These are phyloP conservation scores for Centella asiatica DNA, from an alignment of 129 eudicot species.

Conservation along the genomic window DNA sequence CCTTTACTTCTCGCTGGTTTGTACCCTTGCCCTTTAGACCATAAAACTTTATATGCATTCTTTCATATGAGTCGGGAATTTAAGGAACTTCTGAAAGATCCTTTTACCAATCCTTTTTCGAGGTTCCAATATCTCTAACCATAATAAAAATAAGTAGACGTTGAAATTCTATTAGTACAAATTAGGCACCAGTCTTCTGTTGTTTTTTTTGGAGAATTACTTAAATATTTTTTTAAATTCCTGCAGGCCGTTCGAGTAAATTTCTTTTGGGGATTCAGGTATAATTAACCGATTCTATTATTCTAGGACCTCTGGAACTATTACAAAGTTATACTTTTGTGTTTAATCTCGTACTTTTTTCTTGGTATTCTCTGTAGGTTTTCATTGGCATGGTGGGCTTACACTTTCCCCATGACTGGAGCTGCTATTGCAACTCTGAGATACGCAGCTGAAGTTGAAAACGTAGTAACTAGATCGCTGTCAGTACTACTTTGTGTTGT, in stretches of 20 bases:
- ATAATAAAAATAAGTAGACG: too few relatives aligned
- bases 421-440: slow-evolving; percentile 69
- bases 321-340: too few relatives aligned
- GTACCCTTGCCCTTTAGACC: not conserved
- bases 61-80: too few relatives aligned
- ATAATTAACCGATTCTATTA: not conserved
- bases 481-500: slow-evolving; percentile 26
- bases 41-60: too few relatives aligned
- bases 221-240: too few relatives aligned
- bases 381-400: slow-evolving; percentile 96
- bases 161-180: too few relatives aligned
- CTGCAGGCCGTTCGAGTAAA: slow-evolving; percentile 73
- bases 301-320: not conserved
- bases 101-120: too few relatives aligned
- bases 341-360: too few relatives aligned
- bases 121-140: too few relatives aligned
- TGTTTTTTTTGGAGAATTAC: too few relatives aligned
- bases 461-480: slow-evolving; percentile 31
- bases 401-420: slow-evolving; percentile 90
- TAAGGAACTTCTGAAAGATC: too few relatives aligned
- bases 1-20: slow-evolving; percentile 62
- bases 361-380: slow-evolving; percentile 34
- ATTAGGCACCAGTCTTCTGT: too few relatives aligned
- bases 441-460: slow-evolving; percentile 57
- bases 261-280: slow-evolving; percentile 77